These are phyloP conservation scores for Thraustochytrium sp. DNA, from an alignment of 352 stramenopile genomes.

Conservation along the genomic window DNA sequence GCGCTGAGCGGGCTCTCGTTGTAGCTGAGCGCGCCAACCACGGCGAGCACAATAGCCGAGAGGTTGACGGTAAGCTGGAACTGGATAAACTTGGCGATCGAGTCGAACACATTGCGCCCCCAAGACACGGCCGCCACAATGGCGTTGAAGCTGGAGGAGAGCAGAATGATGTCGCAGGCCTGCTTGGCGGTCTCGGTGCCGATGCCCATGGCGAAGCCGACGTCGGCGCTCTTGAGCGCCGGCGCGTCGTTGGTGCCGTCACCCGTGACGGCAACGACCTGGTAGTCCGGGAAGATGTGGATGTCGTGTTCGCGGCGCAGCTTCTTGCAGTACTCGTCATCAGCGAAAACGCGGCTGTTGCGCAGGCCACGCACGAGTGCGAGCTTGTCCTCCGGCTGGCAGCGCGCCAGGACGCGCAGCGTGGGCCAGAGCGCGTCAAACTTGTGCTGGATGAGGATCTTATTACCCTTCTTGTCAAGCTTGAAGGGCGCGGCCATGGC, in stretches of 20 bases:
- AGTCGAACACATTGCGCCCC: slow-evolving; percentile 91
- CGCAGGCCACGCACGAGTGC: slow-evolving; percentile 88
- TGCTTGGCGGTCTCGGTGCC: slow-evolving; percentile 96
- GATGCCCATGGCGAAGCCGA: slow-evolving; percentile 89
- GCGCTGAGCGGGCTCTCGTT: slow-evolving; percentile 77
- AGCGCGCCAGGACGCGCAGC: slow-evolving; percentile 70
- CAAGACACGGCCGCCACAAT: slow-evolving; percentile 93
- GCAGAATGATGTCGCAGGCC: slow-evolving; percentile 93
- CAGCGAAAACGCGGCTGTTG: slow-evolving; percentile 59
- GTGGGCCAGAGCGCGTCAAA: slow-evolving; percentile 86
- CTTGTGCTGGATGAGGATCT: slow-evolving; percentile 64
- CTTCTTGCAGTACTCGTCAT: slow-evolving; percentile 52
- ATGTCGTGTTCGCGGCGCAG: slow-evolving; percentile 56
- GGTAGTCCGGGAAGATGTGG: slow-evolving; percentile 43
- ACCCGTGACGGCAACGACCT: slow-evolving; percentile 96
- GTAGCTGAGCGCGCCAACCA: slow-evolving; percentile 58
- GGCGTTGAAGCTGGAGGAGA: slow-evolving; percentile 96
- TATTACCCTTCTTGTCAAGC: slow-evolving; percentile 51
- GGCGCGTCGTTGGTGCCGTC: slow-evolving; percentile 98
- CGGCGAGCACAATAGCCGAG: slow-evolving; percentile 65
- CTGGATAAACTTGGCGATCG: slow-evolving; percentile 92
- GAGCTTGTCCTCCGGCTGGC: slow-evolving; percentile 84
- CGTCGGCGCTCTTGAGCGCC: slow-evolving; percentile 73
- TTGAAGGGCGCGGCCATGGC: slow-evolving; percentile 4
- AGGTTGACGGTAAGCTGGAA: slow-evolving; percentile 93